Percentiles rank a stretch among this genome's conserved stretches.
Evolutionary conservation across 257 asterid species (phyloP).

Genomic region (Scutellaria minor): DNA sequence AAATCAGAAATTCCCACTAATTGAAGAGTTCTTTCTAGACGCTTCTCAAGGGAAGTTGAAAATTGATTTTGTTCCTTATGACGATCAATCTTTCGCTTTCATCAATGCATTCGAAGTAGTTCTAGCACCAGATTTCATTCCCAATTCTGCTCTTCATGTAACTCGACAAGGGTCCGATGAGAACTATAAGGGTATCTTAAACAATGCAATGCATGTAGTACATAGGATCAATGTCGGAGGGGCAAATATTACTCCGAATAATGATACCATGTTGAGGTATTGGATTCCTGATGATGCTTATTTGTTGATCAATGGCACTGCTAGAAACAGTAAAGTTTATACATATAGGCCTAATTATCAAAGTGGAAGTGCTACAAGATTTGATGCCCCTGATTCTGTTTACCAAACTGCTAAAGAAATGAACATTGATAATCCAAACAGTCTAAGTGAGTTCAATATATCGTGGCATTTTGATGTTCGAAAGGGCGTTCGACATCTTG

Average conservation of each 20-base stretch:
- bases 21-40: constrained; percentile 51
- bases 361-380: not conserved
- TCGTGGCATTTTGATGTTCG: constrained; percentile 58
- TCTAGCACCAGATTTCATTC: constrained; percentile 46
- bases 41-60: constrained; percentile 34
- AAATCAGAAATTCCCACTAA: constrained; percentile 16
- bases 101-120: constrained; percentile 64
- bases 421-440: not conserved
- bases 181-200: not conserved
- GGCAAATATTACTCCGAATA: constrained; percentile 2
- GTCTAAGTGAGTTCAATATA: constrained; percentile 18
- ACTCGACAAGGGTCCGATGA: constrained; percentile 16
- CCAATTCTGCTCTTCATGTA: constrained; percentile 11
- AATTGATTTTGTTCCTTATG: constrained; percentile 45
- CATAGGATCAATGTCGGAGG: constrained; percentile 74
- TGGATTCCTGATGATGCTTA: constrained; percentile 64
- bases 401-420: constrained; percentile 54
- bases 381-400: constrained; percentile 56
- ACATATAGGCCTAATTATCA: not conserved
- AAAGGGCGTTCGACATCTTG: constrained; percentile 34
- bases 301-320: not conserved
- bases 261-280: constrained; percentile 49
- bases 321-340: not conserved
- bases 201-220: constrained; percentile 36
- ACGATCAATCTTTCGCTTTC: constrained; percentile 45